These are phyloP conservation scores for Hyaloscypha hepaticicola DNA, from an alignment of 495 filamentous ascomycete species.

Conservation along the genomic window DNA sequence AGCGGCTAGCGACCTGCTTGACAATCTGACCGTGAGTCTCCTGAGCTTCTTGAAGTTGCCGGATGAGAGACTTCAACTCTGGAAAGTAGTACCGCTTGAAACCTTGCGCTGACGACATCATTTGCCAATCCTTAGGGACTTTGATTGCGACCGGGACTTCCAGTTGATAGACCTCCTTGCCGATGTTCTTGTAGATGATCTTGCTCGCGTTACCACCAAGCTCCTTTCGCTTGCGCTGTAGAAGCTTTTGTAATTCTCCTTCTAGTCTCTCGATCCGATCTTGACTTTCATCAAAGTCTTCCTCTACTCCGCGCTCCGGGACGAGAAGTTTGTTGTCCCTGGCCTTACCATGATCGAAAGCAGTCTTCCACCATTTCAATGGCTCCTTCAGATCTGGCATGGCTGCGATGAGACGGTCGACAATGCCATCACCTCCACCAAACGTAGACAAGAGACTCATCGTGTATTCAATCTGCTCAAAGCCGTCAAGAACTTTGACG, in stretches of 20 bases:
- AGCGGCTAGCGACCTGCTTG: conserved; percentile 78
- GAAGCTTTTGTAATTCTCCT: conserved; percentile 64
- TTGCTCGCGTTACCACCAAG: conserved; percentile 54
- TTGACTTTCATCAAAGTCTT: conserved; percentile 88
- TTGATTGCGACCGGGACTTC: conserved; percentile 87
- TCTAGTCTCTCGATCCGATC: conserved; percentile 71
- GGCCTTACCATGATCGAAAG: conserved; percentile 84
- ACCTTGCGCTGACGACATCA: conserved; percentile 89
- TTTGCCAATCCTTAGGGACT: conserved; percentile 85
- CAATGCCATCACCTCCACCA: conserved; percentile 71
- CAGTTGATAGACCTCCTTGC: conserved; percentile 96
- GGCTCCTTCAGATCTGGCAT: conserved; percentile 81
- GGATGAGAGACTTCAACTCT: conserved; percentile 76
- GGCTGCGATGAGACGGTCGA: conserved; percentile 74
- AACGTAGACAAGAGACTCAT: conserved; percentile 73
- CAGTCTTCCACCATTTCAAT: conserved; percentile 85
- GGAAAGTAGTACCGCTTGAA: conserved; percentile 95
- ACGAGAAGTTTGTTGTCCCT: conserved; percentile 70
- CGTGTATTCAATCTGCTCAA: conserved; percentile 94
- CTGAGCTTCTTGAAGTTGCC: conserved; percentile 86
- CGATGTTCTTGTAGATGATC: conserved; percentile 82
- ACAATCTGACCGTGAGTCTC: conserved; percentile 93
- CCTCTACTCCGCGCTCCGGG: conserved; percentile 85
- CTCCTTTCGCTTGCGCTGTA: conserved; percentile 68
- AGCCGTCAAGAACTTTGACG: conserved; percentile 90